phyloP scores from a whole-genome alignment of 2,329 filamentous ascomycete genomes.

The Nemania abortiva region DNA sequence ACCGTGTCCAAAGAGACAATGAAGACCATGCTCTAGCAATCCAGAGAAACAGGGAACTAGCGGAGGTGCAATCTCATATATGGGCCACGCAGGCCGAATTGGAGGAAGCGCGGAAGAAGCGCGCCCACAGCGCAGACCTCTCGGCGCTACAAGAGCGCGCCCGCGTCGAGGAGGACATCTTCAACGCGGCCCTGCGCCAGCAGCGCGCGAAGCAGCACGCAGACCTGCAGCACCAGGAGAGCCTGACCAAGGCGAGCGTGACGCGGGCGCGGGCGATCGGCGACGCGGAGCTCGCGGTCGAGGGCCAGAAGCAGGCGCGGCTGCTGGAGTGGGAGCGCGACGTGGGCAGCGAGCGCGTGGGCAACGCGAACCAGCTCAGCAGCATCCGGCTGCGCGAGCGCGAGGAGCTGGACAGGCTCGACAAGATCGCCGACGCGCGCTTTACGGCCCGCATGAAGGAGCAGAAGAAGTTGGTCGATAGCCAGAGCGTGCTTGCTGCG shows the following conservation, averaged over 20 bases:
- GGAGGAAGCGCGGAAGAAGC: constrained; percentile 63
- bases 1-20: constrained; percentile 59
- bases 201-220: constrained; percentile 53
- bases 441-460: constrained; percentile 61
- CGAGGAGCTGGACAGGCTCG: constrained; percentile 63
- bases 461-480: constrained; percentile 64
- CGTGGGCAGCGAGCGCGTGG: constrained; percentile 60
- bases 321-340: constrained; percentile 63
- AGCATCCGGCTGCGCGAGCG: constrained; percentile 63
- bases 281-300: constrained; percentile 61
- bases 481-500: constrained; percentile 56
- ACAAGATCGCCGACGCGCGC: constrained; percentile 60
- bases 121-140: constrained; percentile 61
- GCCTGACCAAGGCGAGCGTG: constrained; percentile 60
- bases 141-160: constrained; percentile 58
- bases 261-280: constrained; percentile 60
- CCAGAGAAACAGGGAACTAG: constrained; percentile 64
- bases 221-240: constrained; percentile 61
- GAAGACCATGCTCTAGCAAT: constrained; percentile 64
- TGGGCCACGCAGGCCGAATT: constrained; percentile 62
- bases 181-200: constrained; percentile 54
- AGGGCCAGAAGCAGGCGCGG: constrained; percentile 58
- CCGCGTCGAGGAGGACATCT: constrained; percentile 60
- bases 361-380: constrained; percentile 63
- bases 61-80: constrained; percentile 64